These are phyloP conservation scores for Panellus pusillus DNA, from an alignment of 768 basidiomycete species.

Conservation along the genomic window DNA sequence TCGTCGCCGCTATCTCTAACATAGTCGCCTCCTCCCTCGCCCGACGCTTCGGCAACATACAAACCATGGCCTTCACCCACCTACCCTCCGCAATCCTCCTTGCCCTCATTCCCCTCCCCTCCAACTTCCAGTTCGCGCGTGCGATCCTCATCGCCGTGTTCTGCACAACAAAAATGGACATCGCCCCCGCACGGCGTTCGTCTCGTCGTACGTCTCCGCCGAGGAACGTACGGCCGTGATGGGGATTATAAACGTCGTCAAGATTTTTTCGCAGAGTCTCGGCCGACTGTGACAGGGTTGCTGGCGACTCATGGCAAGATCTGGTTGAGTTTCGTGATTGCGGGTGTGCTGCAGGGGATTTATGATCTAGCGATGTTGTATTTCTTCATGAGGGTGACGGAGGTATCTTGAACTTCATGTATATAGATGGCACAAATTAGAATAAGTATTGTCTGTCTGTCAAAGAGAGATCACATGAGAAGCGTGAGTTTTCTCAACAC, in stretches of 20 bases:
- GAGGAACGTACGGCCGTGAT: slow-evolving; percentile 14
- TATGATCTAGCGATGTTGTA: slow-evolving; percentile 17
- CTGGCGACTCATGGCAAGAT: slow-evolving; percentile 7
- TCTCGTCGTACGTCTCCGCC: slow-evolving; percentile 6
- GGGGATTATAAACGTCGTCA: slow-evolving; percentile 9
- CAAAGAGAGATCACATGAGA: too few species aligned
- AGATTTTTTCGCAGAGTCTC: slow-evolving; percentile 3
- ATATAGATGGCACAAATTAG: too few species aligned
- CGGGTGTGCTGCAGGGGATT: slow-evolving; percentile 4
- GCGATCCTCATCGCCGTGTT: slow-evolving; percentile 10
- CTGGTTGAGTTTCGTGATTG: slow-evolving; percentile 14
- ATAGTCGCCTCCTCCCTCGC: slow-evolving; percentile 9
- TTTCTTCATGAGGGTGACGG: slow-evolving; percentile 7
- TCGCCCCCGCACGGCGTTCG: slow-evolving; percentile 9
- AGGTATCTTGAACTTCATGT: slow-evolving; percentile 2
- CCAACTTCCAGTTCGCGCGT: slow-evolving; percentile 5
- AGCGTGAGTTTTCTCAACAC: too few species aligned
- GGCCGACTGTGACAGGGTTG: slow-evolving; percentile 9
- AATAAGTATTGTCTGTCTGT: too few species aligned
- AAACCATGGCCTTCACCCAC: slow-evolving; percentile 13
- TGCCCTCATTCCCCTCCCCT: slow-evolving; percentile 9
- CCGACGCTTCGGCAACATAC: slow-evolving; percentile 9
- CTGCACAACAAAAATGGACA: slow-evolving; percentile 14
- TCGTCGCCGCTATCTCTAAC: slow-evolving; percentile 14
- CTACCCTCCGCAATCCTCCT: slow-evolving; percentile 11